Conservation (phyloP, 176 grass and related monocot species). For the Eleusine coracana region DNA sequence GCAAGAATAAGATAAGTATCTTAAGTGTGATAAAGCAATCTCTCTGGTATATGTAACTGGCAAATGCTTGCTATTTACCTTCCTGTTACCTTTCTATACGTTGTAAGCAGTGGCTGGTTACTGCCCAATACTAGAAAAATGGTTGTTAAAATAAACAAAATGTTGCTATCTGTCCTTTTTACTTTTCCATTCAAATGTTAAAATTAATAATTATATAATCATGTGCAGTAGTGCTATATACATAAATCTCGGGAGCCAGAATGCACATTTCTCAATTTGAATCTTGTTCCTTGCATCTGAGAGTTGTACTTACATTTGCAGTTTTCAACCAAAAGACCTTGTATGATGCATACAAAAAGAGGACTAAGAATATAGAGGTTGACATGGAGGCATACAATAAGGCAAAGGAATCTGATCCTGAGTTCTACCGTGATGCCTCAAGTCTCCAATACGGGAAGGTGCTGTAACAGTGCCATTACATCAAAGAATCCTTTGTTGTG, state of each 20-base stretch:
- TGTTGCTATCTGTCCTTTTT: background rate
- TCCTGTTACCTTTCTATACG: background rate
- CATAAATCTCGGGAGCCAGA: background rate
- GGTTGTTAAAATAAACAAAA: background rate
- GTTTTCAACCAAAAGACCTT: constrained; percentile 98
- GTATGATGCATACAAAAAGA: constrained; percentile 92
- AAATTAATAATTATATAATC: background rate
- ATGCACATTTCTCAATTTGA: background rate
- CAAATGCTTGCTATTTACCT: background rate
- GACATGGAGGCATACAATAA: constrained; percentile 92
- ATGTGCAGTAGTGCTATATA: background rate
- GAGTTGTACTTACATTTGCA: constrained; percentile 5
- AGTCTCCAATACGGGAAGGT: constrained; percentile 98
- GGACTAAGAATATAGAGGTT: constrained; percentile 79
- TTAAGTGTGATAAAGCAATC: background rate
- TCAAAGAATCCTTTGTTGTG: background rate
- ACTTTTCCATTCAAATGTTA: background rate
- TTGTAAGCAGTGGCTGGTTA: background rate
- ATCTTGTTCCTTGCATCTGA: constrained; percentile 18
- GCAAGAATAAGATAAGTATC: background rate
- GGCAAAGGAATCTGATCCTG: constrained; percentile 84
- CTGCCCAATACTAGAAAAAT: background rate
- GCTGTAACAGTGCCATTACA: background rate
- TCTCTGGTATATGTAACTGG: background rate
- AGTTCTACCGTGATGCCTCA: constrained; percentile 89